Percentiles rank a stretch among this genome's conserved stretches.
phyloP scores from a whole-genome alignment of 1,284 basidiomycete species.

The Apiotrichum laibachii region DNA sequence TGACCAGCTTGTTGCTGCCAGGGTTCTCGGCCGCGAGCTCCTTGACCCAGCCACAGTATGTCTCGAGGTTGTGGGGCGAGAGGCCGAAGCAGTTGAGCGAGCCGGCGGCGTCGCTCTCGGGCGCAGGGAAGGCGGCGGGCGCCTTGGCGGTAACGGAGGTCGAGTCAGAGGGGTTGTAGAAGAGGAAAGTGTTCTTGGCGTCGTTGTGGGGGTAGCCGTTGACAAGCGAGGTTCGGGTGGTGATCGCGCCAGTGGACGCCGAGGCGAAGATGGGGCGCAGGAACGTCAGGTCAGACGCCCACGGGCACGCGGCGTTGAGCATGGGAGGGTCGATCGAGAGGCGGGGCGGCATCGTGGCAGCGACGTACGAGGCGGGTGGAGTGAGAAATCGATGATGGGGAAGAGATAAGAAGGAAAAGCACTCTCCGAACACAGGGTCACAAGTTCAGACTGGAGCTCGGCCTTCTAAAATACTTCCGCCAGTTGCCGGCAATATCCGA shows the following conservation, averaged over 20 bases:
- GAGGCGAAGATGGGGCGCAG: conserved; percentile 16
- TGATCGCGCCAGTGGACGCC: conserved; percentile 16
- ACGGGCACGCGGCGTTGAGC: conserved; percentile 23
- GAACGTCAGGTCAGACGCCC: conserved; percentile 15
- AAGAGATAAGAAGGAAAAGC: not conserved
- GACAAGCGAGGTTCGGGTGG: conserved; percentile 21
- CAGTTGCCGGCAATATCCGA: no score
- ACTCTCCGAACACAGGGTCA: no score
- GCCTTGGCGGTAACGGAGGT: not conserved
- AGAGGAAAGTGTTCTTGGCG: conserved; percentile 22
- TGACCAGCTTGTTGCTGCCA: conserved; percentile 10
- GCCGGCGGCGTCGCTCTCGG: not conserved
- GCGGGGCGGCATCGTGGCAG: conserved; percentile 1
- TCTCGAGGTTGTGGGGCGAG: conserved; percentile 9
- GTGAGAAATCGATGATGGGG: not conserved
- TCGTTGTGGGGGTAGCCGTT: conserved; percentile 23
- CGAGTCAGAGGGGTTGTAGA: conserved; percentile 13
- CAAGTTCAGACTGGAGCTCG: no score
- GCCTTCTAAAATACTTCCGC: no score
- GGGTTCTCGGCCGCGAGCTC: conserved; percentile 8
- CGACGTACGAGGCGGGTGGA: not conserved
- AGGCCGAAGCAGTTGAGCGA: conserved; percentile 23
- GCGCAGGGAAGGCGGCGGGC: conserved; percentile 8
- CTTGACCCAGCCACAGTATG: conserved; percentile 10
- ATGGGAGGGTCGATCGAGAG: conserved; percentile 15